These are phyloP conservation scores for Talaromyces proteolyticus DNA, from an alignment of 495 filamentous ascomycete species.

Conservation along the genomic window DNA sequence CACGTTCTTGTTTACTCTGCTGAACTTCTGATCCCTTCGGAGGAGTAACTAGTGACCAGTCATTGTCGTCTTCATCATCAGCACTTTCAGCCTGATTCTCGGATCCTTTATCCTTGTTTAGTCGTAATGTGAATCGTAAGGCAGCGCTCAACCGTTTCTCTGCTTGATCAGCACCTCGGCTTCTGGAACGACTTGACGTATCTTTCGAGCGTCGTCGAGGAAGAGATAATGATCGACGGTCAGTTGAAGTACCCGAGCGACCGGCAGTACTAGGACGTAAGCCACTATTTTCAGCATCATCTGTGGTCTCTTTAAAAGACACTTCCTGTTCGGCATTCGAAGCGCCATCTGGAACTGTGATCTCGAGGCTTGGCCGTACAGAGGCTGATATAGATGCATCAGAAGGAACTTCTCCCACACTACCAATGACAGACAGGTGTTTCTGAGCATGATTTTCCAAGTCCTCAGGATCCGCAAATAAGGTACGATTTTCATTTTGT, in stretches of 20 bases:
- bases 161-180: conserved; percentile 60
- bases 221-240: conserved; percentile 23
- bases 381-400: conserved; percentile 8
- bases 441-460: conserved; percentile 6
- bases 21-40: conserved; percentile 25
- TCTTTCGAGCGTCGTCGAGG: conserved; percentile 57
- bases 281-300: conserved; percentile 28
- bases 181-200: conserved; percentile 48
- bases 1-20: conserved; percentile 20
- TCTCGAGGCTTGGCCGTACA: conserved; percentile 36
- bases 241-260: conserved; percentile 18
- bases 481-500: conserved; percentile 46
- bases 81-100: conserved; percentile 18
- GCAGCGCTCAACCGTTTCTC: conserved; percentile 63
- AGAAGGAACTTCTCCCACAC: background rate
- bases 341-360: conserved; percentile 23
- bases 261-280: conserved; percentile 27
- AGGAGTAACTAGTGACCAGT: no score
- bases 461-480: conserved; percentile 48
- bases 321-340: conserved; percentile 16
- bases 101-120: conserved; percentile 34
- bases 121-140: conserved; percentile 55
- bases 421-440: background rate
- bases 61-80: conserved; percentile 27
- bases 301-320: conserved; percentile 13